Evolutionary conservation across 306 rosid species (phyloP).

Genomic region (Gleditsia sinensis): DNA sequence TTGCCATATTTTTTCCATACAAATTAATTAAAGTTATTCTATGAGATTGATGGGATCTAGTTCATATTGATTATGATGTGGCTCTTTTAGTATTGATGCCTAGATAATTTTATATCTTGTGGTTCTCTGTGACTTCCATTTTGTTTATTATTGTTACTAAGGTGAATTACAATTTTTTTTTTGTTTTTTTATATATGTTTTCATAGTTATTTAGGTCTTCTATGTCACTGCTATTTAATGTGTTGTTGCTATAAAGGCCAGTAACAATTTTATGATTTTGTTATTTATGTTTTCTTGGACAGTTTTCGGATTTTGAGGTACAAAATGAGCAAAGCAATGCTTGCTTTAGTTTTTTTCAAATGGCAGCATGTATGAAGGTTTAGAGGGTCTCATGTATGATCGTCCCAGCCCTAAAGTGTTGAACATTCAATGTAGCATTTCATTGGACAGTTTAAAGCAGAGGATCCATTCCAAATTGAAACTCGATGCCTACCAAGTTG

Average conservation of each 20-base stretch:
- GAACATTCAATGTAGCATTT: not conserved
- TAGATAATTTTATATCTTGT: no score
- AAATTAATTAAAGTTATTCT: not conserved
- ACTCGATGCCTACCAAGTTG: not conserved
- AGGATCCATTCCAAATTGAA: not conserved
- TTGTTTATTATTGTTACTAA: not conserved
- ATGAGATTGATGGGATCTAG: not conserved
- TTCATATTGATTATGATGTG: no score
- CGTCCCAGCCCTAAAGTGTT: not conserved
- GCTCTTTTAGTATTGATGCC: no score
- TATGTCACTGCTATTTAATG: not conserved
- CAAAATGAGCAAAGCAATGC: conserved; percentile 4
- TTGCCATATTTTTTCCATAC: not conserved
- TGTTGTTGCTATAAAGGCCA: not conserved
- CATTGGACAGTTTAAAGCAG: not conserved
- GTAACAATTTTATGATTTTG: not conserved
- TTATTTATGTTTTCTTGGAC: not conserved
- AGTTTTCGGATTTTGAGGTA: not conserved
- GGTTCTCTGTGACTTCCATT: not conserved
- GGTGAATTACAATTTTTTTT: not conserved
- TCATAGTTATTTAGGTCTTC: no score
- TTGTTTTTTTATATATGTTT: not conserved
- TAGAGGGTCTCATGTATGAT: not conserved
- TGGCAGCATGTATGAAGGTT: not conserved
- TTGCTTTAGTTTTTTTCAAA: not conserved